Evolutionary conservation across 2,329 filamentous ascomycete species (phyloP).

Genomic region (Penicillium brevicompactum): DNA sequence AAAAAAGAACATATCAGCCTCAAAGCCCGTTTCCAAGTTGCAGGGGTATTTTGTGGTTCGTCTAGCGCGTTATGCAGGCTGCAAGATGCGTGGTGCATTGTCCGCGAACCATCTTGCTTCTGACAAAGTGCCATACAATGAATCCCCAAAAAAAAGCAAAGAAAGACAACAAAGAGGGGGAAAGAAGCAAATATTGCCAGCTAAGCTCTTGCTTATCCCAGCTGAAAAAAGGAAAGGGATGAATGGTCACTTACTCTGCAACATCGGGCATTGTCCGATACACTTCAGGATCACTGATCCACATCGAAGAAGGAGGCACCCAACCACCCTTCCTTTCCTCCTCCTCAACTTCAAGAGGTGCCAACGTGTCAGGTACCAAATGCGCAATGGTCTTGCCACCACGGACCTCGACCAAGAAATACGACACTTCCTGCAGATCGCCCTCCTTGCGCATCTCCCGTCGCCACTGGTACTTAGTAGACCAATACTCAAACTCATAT

Average conservation of each 20-base stretch:
- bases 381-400: slow-evolving; percentile 71
- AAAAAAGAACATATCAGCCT: slow-evolving; percentile 11
- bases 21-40: background rate
- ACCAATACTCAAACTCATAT: slow-evolving; percentile 96
- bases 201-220: background rate
- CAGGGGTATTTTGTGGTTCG: background rate
- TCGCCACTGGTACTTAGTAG: slow-evolving; percentile 80
- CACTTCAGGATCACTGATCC: slow-evolving; percentile 76
- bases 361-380: slow-evolving; percentile 78
- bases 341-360: slow-evolving; percentile 67
- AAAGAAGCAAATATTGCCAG: slow-evolving; percentile 3
- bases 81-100: slow-evolving; percentile 7
- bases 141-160: background rate
- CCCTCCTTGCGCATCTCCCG: slow-evolving; percentile 70
- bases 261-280: slow-evolving; percentile 74
- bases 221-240: background rate
- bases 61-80: background rate
- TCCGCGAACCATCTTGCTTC: background rate
- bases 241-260: slow-evolving; percentile 70
- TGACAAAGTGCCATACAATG: background rate
- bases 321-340: slow-evolving; percentile 82
- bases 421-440: slow-evolving; percentile 66
- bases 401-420: slow-evolving; percentile 74
- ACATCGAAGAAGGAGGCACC: slow-evolving; percentile 88
- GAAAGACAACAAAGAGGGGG: background rate